Conservation (phyloP, 306 rosid species). For the Rubus idaeus region DNA sequence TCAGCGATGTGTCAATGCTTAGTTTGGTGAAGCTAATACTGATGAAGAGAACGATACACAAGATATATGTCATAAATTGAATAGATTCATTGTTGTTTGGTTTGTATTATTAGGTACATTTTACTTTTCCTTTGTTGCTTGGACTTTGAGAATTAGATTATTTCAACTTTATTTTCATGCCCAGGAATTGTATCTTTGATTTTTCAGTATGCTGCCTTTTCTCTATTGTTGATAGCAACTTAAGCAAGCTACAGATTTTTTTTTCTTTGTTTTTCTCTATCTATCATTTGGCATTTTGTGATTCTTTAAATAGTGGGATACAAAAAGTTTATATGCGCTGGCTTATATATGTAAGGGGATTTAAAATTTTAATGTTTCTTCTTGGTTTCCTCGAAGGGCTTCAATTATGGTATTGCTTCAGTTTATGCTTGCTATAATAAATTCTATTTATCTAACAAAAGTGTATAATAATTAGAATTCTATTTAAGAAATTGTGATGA, state of each 20-base stretch:
- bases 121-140: conserved; percentile 33
- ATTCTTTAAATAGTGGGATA: no score
- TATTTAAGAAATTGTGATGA: no score
- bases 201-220: conserved; percentile 17
- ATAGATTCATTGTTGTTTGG: conserved; percentile 22
- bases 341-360: neutral
- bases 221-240: conserved; percentile 6
- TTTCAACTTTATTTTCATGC: conserved; percentile 23
- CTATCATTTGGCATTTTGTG: no score
- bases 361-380: neutral
- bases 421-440: no score
- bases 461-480: no score
- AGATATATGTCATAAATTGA: no score
- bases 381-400: no score
- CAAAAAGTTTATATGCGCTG: neutral
- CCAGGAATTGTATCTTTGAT: no score
- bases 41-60: neutral
- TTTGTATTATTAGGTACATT: conserved; percentile 37
- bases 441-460: no score
- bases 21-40: conserved; percentile 4
- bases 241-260: no score
- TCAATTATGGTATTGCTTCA: no score
- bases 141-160: conserved; percentile 22
- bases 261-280: no score
- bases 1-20: neutral